Conservation (phyloP, 225 moss, liverwort and hornwort species). For the Neckera pumila region DNA sequence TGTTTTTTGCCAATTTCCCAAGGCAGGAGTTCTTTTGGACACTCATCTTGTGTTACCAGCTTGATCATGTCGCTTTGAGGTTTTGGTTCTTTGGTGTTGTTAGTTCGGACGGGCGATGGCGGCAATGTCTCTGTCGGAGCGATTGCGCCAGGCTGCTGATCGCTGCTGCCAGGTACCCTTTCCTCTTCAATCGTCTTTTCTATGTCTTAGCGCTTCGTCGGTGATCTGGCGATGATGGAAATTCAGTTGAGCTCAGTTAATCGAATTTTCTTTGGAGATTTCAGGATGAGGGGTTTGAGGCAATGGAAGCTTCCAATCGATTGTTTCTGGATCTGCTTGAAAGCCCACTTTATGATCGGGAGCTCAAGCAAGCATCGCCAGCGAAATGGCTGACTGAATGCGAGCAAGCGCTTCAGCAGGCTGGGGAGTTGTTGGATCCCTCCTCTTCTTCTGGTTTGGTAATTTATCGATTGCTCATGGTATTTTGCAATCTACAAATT, state of each 20-base stretch:
- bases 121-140: neutral
- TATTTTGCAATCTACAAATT: neutral
- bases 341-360: constrained; percentile 19
- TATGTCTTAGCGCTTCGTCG: neutral
- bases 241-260: neutral
- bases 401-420: constrained; percentile 17
- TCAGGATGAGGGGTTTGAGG: constrained; percentile 24
- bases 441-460: constrained; percentile 10
- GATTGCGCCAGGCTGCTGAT: constrained; percentile 25
- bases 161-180: constrained; percentile 25
- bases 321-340: constrained; percentile 23
- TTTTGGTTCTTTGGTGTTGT: neutral
- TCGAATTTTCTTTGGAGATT: neutral
- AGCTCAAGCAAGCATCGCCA: constrained; percentile 1
- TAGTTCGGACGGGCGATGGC: neutral
- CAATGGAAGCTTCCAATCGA: neutral
- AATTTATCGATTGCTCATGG: neutral
- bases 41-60: neutral
- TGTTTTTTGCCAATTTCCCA: neutral
- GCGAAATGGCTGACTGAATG: constrained; percentile 13
- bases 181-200: neutral
- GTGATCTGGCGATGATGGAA: neutral
- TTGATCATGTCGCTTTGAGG: neutral
- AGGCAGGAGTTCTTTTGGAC: neutral
- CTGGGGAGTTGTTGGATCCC: constrained; percentile 22